Conservation (phyloP, 306 rosid species). For the Crataegus laevigata region DNA sequence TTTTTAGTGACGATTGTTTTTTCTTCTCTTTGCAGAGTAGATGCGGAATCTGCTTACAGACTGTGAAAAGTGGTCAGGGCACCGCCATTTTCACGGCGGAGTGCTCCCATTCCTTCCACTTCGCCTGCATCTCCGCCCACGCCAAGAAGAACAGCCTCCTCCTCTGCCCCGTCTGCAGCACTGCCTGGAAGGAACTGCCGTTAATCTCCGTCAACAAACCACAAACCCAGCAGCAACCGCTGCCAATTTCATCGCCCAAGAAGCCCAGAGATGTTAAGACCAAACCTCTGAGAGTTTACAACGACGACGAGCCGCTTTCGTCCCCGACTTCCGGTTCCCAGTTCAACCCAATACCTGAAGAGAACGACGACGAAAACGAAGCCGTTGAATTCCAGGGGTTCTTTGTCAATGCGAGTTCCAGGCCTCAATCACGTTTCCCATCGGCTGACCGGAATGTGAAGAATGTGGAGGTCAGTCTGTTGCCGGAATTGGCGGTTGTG, state of each 20-base stretch:
- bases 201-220: neutral
- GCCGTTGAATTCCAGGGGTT: conserved; percentile 60
- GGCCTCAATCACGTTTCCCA: neutral
- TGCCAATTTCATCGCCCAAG: conserved; percentile 2
- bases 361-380: conserved; percentile 49
- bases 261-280: conserved; percentile 39
- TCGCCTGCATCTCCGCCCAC: conserved; percentile 69
- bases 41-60: conserved; percentile 80
- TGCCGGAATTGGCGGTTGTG: conserved; percentile 74
- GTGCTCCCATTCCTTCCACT: conserved; percentile 89
- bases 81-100: conserved; percentile 95
- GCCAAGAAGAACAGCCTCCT: conserved; percentile 48
- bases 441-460: neutral
- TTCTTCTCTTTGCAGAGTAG: conserved; percentile 47
- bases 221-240: neutral
- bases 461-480: conserved; percentile 39
- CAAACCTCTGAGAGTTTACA: conserved; percentile 48
- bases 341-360: conserved; percentile 89
- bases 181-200: conserved; percentile 77
- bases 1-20: neutral
- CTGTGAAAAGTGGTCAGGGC: conserved; percentile 82
- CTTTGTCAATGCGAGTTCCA: conserved; percentile 24
- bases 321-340: conserved; percentile 59
- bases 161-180: conserved; percentile 71
- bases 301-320: conserved; percentile 83